Conservation (phyloP, 208 protist genomes). For the Wallacemonas sp. region DNA sequence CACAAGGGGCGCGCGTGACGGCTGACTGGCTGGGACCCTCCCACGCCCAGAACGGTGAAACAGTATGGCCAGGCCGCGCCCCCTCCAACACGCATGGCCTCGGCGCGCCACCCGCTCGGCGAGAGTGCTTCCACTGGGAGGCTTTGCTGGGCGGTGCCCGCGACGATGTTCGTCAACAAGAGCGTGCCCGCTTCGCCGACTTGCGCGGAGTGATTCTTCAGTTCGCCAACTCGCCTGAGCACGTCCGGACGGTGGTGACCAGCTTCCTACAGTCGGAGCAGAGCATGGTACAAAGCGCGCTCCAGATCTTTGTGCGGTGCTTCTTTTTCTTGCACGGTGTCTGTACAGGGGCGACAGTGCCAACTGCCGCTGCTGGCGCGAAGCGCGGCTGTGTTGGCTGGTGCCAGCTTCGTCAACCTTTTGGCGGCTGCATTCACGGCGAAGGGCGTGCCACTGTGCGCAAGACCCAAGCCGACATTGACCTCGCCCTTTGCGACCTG, state of each 20-base stretch:
- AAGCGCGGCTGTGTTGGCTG: conserved; percentile 49
- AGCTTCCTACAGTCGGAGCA: conserved; percentile 40
- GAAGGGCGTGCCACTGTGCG: neutral
- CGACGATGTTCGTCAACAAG: conserved; percentile 17
- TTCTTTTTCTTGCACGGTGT: conserved; percentile 85
- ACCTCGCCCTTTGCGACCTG: conserved; percentile 71
- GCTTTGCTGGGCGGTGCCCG: conserved; percentile 39
- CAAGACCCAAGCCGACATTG: conserved; percentile 37
- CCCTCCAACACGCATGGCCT: conserved; percentile 10
- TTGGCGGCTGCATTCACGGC: conserved; percentile 75
- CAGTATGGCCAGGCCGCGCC: conserved; percentile 26
- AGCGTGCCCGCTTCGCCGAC: conserved; percentile 9
- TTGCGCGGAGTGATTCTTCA: conserved; percentile 19
- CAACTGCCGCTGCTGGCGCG: conserved; percentile 49
- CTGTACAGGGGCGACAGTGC: conserved; percentile 39
- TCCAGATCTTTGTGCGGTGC: conserved; percentile 79
- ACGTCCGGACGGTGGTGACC: conserved; percentile 32
- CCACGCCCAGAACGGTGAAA: conserved; percentile 38
- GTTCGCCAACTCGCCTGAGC: conserved; percentile 39
- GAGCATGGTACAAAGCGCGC: conserved; percentile 24
- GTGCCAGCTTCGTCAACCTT: conserved; percentile 58
- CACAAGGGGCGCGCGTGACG: conserved; percentile 46
- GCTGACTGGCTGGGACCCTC: conserved; percentile 60
- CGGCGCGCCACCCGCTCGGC: conserved; percentile 37
- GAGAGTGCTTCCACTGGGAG: conserved; percentile 82